Evolutionary conservation across 2,329 filamentous ascomycete species (phyloP), one percentile per base, ranked within the genome.

Genomic region (Talaromyces sp.): DNA sequence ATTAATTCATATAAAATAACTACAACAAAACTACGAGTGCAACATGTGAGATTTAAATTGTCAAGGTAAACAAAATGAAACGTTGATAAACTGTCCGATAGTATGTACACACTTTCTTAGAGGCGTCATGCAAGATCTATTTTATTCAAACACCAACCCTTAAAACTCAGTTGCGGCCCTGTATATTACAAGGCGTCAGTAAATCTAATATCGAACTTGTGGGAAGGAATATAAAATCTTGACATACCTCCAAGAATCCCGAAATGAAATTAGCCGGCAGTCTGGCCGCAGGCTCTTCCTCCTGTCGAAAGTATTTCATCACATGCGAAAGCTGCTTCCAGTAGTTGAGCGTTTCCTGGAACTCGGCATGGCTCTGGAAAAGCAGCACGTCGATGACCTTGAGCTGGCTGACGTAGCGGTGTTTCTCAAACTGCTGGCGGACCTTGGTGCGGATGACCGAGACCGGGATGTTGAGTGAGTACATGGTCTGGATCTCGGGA

Each of bases 321-420:
- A 99, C 85, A 76, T 99, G 95, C 65, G 90, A 90, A 64, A 93
- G 84, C 79, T 99, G 95, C 80, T 97, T 96, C 95, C 95, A 99
- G 84, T 90, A 99, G 81, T 99, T 99, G 83, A 99, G 86, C 58
- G 90, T 99, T 84, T 99, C 95, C 89, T 99, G 95, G 75, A 89
- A 98, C 77, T 99, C 95, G 68, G 89, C 86, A 74, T 96, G 88
- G 73, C 91, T 96, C 79, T 97, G 90, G 79, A 91, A 89, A 51
- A 99, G 78, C 62, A 99, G 81, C 59, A 97, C 89, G 72, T 99
- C 95, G 57, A 97, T 89, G 31, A 93, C 90, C 56, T 84, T 84
- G 59, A 98, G 80, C 80, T 98, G 92, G 76, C 89, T 90, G 67
- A 96, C 92, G 75, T 90, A 97, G 82, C 95, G 85, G 81, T 98